Evolutionary conservation across 495 filamentous ascomycete genomes (phyloP).

Genomic region (Podospora fimiseda): DNA sequence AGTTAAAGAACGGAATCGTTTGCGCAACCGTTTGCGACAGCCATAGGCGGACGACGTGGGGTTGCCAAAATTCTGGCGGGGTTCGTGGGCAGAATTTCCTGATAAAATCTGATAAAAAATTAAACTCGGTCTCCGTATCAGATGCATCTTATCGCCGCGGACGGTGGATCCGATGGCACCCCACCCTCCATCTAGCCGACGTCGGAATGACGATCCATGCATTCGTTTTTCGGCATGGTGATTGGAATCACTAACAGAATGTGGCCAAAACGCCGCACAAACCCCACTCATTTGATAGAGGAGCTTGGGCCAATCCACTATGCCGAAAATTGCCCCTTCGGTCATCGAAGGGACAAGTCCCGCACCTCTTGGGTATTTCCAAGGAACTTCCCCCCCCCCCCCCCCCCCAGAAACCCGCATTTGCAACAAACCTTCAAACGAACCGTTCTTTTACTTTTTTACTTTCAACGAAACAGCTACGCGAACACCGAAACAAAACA

Average conservation of each 20-base stretch:
- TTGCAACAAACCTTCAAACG: background rate
- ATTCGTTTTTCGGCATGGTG: background rate
- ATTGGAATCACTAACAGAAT: slow-evolving; percentile 10
- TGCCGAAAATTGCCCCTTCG: slow-evolving; percentile 23
- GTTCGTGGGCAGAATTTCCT: slow-evolving; percentile 16
- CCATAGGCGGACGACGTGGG: too few relatives aligned
- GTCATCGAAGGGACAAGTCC: slow-evolving; percentile 28
- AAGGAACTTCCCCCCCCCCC: slow-evolving; percentile 3
- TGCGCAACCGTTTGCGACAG: too few relatives aligned
- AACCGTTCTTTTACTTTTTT: background rate
- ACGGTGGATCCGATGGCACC: slow-evolving; percentile 5
- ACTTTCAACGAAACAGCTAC: background rate
- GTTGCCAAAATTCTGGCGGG: slow-evolving; percentile 23
- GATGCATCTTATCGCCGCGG: slow-evolving; percentile 34
- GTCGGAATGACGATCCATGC: slow-evolving; percentile 24
- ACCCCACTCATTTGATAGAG: slow-evolving; percentile 16
- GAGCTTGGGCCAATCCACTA: slow-evolving; percentile 14
- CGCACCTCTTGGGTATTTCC: slow-evolving; percentile 26
- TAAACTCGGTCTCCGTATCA: slow-evolving; percentile 26
- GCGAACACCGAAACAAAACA: slow-evolving; percentile 1
- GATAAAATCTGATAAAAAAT: background rate
- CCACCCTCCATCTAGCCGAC: slow-evolving; percentile 18
- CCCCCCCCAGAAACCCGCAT: slow-evolving; percentile 7
- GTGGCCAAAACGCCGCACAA: too few relatives aligned
- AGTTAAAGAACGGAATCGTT: background rate